Evolutionary conservation across 2,329 filamentous ascomycete genomes (phyloP).

Genomic region (Penicillium sp.): DNA sequence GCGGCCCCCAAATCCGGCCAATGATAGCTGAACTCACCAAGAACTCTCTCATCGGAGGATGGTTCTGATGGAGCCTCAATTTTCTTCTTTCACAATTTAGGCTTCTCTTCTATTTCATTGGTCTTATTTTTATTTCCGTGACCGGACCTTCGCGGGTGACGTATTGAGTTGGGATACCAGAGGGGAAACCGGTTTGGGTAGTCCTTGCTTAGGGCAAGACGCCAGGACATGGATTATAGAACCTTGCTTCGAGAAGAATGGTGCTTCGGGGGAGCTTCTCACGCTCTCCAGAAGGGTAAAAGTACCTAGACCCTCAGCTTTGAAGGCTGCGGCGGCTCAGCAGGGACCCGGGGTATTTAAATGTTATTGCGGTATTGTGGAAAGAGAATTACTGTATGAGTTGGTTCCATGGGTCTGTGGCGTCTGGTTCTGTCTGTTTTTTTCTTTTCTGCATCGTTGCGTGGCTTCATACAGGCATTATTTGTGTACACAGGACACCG

Average conservation of each 20-base stretch:
- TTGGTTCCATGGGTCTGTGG: neutral
- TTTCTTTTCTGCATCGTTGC: too few species aligned
- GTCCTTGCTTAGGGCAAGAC: constrained; percentile 10
- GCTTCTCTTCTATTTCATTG: neutral
- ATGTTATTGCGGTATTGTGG: neutral
- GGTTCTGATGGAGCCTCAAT: constrained; percentile 12
- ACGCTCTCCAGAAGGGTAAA: neutral
- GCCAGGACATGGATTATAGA: constrained; percentile 14
- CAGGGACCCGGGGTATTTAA: neutral
- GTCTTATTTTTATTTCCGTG: constrained; percentile 2
- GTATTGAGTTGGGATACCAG: constrained; percentile 9
- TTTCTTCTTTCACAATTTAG: constrained; percentile 10
- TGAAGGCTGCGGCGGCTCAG: neutral
- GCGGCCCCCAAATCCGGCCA: constrained; percentile 8
- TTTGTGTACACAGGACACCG: too few species aligned
- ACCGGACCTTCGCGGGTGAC: constrained; percentile 16
- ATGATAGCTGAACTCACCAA: constrained; percentile 7
- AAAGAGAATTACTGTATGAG: neutral
- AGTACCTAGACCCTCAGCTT: neutral
- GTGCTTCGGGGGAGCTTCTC: neutral
- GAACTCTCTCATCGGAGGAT: constrained; percentile 6
- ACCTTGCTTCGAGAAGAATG: constrained; percentile 23
- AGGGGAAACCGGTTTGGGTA: neutral
- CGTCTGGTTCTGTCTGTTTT: neutral
- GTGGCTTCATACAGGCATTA: too few species aligned